Evolutionary conservation across 164 flowering plant species (phyloP), one percentile per base, ranked within the genome.

Genomic region (Stephania japonica): DNA sequence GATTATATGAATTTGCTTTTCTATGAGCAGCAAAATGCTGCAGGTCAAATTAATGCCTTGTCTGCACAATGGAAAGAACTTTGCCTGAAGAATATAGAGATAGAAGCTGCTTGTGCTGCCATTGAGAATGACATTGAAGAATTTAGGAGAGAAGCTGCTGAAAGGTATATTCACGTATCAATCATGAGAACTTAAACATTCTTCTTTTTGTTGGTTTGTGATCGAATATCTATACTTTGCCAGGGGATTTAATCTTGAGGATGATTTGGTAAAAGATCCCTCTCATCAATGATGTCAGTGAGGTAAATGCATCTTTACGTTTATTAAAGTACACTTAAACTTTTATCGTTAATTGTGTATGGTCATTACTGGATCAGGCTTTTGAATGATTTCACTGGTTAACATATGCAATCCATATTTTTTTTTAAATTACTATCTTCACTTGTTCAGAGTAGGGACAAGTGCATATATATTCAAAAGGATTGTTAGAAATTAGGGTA

Each of bases 61-160:
- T 89, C 91, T 56, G 69, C 79, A n/a, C 94, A 91, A 81, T 95
- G 98, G 98, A 91, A 79, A 79, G 97, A 90, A 77, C 93, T 95
- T 49, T 93, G 97, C 76, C 71, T 76, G 75, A 95, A 95, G 78
- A 91, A 93, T 79, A 88, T 95, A 49, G 90, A 87, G 80, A 95
- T 95, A 25, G 86, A 87, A 82, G 78, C 84, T 75, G 99, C 98
- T 49, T 88, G 94, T 83, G 87, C 84, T 59, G 76, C 75, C 21
- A 70, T 95, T 56, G 93, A 89, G 78, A 83, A 69, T 69, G 79
- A 83, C 7, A 83, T 89, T 59, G 85, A 85, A 70, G 89, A 82
- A 74, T 71, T 89, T 41, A 85, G 66, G 81, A 79, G 72, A 72
- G 93, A 93, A 83, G 98, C 94, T 75, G 74, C 83, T 10, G 92